Evolutionary conservation across 2,329 filamentous ascomycete genomes (phyloP).

Genomic region (Cercospora berteroae): DNA sequence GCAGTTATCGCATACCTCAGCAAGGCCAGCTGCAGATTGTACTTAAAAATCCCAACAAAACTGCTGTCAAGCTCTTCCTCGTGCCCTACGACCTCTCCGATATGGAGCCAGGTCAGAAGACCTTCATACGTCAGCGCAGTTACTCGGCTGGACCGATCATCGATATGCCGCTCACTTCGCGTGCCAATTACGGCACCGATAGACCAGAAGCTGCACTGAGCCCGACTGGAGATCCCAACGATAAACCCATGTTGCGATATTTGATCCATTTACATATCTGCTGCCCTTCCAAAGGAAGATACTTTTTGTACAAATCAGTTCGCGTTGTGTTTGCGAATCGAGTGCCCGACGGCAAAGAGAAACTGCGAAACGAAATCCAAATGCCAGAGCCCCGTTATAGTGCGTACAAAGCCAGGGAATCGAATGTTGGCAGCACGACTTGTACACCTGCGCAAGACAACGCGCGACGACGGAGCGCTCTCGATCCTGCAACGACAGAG

Average conservation of each 20-base stretch:
- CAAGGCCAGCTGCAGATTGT: slow-evolving; percentile 94
- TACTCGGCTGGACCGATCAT: slow-evolving; percentile 86
- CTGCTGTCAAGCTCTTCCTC: slow-evolving; percentile 91
- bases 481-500: slow-evolving; percentile 15
- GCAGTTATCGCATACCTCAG: slow-evolving; percentile 89
- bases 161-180: slow-evolving; percentile 59
- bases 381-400: slow-evolving; percentile 84
- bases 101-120: slow-evolving; percentile 93
- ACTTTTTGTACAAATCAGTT: slow-evolving; percentile 87
- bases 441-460: slow-evolving; percentile 16
- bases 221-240: slow-evolving; percentile 52
- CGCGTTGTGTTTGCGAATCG: slow-evolving; percentile 95
- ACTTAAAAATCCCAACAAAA: slow-evolving; percentile 98
- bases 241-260: slow-evolving; percentile 77
- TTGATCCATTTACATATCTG: slow-evolving; percentile 92
- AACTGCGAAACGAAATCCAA: slow-evolving; percentile 83
- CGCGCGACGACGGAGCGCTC: slow-evolving; percentile 20
- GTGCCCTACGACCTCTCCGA: slow-evolving; percentile 88
- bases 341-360: slow-evolving; percentile 93
- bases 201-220: slow-evolving; percentile 54
- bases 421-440: slow-evolving; percentile 27
- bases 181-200: slow-evolving; percentile 52
- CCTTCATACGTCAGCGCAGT: slow-evolving; percentile 89
- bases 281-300: slow-evolving; percentile 76
- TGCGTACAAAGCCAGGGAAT: slow-evolving; percentile 69